Conservation (phyloP, 768 basidiomycete species). For the Kwoniella shandongensis region DNA sequence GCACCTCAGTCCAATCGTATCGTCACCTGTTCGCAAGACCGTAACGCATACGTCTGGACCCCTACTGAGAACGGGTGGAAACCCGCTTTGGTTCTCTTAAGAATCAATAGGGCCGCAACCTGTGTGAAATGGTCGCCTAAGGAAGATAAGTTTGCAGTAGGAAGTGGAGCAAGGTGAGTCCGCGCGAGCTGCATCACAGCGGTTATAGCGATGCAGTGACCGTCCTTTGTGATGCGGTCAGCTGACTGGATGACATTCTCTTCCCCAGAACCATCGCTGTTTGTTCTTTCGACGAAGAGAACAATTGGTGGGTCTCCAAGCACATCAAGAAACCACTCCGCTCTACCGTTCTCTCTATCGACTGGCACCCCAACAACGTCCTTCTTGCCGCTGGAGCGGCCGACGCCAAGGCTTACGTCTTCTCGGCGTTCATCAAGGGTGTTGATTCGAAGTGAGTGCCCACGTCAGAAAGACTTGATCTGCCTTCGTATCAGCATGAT, state of each 20-base stretch:
- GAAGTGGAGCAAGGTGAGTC: slow-evolving; percentile 82
- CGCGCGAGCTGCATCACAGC: not conserved
- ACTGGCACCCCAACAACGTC: slow-evolving; percentile 99
- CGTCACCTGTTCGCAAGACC: slow-evolving; percentile 97
- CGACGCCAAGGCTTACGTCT: slow-evolving; percentile 95
- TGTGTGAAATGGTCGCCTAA: slow-evolving; percentile 93
- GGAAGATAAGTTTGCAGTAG: slow-evolving; percentile 98
- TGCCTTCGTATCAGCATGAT: not conserved
- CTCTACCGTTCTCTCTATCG: slow-evolving; percentile 87
- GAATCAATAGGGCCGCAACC: slow-evolving; percentile 94
- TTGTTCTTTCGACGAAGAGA: slow-evolving; percentile 95
- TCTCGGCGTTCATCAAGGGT: slow-evolving; percentile 98
- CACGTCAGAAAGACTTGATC: not conserved
- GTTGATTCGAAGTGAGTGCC: slow-evolving; percentile 78
- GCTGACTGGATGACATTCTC: not conserved
- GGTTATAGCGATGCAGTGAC: not conserved
- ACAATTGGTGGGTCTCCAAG: slow-evolving; percentile 98
- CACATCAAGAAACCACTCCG: slow-evolving; percentile 96
- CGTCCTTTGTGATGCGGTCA: too few species aligned
- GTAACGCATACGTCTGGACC: slow-evolving; percentile 99
- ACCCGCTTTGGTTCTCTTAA: slow-evolving; percentile 90
- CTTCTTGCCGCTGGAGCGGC: slow-evolving; percentile 95
- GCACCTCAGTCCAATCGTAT: slow-evolving; percentile 94
- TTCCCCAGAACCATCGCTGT: slow-evolving; percentile 78
- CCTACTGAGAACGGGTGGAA: slow-evolving; percentile 87